Base-by-base conservation (phyloP, 805 yeast species). In the Blastobotrys mokoenaii region DNA sequence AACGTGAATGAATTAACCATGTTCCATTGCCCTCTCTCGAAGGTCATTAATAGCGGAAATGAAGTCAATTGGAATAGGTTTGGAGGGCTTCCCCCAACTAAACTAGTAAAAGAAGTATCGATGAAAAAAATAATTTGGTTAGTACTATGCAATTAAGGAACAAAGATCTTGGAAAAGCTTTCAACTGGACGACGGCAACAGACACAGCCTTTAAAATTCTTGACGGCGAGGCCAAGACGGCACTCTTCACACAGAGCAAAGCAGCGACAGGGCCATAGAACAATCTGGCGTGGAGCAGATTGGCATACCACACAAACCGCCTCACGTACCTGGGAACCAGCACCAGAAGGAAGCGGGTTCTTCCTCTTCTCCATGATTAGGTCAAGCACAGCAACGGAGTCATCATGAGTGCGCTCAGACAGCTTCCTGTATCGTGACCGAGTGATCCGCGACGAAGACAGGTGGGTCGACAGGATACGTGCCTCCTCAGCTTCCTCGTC, bases 221-320 rank as follows among this genome's bases (percentile, higher is more conserved):
- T 73, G 30, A 80, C 66, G 6, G 85, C 86, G 43, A 89, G 69
- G 14, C 83, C 76, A 9, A 80, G 67, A 14, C 97, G 72, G 58
- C 97, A 89, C 20, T 76, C 73, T 51, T 88, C 96, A 62, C 97
- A 89, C 3, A 89, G 69, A 0, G 95, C 88, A 46, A 89, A 76
- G 62, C 97, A 89, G 54, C 79, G 76, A 60, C 97, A 89, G 0
- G 97, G 97, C 97, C 97, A 89, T 2, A 90, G 68, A 7, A 89
- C 79, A 36, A 89, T 76, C 46, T 82, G 84, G 52, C 96, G 71
- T 3, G 79, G 74, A 47, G 82, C 77, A 3, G 73, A 70, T 53
- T 83, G 90, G 60, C 97, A 89, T 2, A 89, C 81, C 5, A 85
- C 95, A 64, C 97, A 88, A 60, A 2, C 64, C 54, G 22, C 61